Evolutionary conservation across 139 green algal species (phyloP), one percentile per base, ranked within the genome.

Genomic region (Volvox africanus): DNA sequence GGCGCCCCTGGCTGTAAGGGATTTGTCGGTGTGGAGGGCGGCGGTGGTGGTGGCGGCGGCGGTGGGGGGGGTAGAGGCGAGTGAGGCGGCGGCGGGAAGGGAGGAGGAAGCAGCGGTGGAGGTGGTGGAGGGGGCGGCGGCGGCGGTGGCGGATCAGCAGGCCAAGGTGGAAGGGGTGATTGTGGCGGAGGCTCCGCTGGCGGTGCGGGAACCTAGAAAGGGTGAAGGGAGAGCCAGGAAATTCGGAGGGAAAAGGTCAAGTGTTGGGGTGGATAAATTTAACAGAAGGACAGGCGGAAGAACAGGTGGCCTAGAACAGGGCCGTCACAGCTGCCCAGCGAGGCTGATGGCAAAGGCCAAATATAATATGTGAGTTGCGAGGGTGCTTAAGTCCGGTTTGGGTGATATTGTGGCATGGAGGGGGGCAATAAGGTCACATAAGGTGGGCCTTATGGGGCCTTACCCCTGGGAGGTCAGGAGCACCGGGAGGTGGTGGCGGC

Each of bases 121-220:
- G 80, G 80, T 12, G 81, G 81, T 21, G 81, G 61, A n/a, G 81
- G 61, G 0, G 81, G 81, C 33, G 81, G 81, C 30, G 81, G 19
- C 0, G 16, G 33, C 2, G 81, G 61, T 35, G 30, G 75, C 5
- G 32, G 32, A 81, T 61, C 17, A 18, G 11, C 20, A 2, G 32
- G 32, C 30, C 30, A 36, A 12, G 81, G 37, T 0, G 81, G 81
- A 2, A 21, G 36, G 12, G 81, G 81, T 37, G 80, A 36, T 12
- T 14, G 2, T 0, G 80, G 80, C 12, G 80, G 80, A 14, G 35
- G 44, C 79, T 30, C 36, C 13, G 9, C 36, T 17, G 79, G 79
- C 16, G 24, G 16, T 6, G 44, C 24, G 24, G 79, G 79, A 65
- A 35, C 19, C 44, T 37, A 12, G 1, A 37, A 44, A 11, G 36